Conservation (phyloP, 106 monocot genomes). For the Phalaenopsis aphrodite region DNA sequence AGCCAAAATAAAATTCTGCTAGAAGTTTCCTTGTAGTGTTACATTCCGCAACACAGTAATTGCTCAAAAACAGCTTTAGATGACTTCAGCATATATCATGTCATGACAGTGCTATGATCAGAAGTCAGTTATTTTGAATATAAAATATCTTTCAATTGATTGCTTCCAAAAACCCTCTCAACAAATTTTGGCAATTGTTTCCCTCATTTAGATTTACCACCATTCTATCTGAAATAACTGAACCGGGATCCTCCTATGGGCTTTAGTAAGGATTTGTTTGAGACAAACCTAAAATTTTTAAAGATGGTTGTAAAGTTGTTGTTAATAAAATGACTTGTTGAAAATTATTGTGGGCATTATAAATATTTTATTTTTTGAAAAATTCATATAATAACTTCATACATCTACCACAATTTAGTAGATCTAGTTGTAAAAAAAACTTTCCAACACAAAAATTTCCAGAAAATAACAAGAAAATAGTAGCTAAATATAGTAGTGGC, state of each 20-base stretch:
- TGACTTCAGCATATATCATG: background rate
- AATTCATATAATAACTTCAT: too few species aligned
- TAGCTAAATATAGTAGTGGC: too few species aligned
- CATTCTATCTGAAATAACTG: background rate
- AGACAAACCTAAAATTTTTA: too few species aligned
- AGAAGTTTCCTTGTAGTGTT: background rate
- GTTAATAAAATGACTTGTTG: too few species aligned
- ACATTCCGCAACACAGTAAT: background rate
- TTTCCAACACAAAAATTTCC: too few species aligned
- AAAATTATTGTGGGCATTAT: too few species aligned
- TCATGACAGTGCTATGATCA: background rate
- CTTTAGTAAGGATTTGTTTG: too few species aligned
- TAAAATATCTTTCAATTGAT: background rate
- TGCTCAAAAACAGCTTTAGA: background rate
- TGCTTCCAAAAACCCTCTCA: background rate
- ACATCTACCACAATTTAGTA: too few species aligned
- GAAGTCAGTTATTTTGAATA: background rate
- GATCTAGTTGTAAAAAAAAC: too few species aligned
- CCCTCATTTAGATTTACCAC: background rate
- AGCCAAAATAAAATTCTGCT: background rate
- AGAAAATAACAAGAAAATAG: too few species aligned
- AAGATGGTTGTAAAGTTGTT: too few species aligned
- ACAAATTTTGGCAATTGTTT: background rate
- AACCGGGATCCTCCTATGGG: background rate
- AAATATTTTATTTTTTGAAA: too few species aligned